Evolutionary conservation across 2,329 filamentous ascomycete genomes (phyloP).

Genomic region (Exophiala aquamarina): DNA sequence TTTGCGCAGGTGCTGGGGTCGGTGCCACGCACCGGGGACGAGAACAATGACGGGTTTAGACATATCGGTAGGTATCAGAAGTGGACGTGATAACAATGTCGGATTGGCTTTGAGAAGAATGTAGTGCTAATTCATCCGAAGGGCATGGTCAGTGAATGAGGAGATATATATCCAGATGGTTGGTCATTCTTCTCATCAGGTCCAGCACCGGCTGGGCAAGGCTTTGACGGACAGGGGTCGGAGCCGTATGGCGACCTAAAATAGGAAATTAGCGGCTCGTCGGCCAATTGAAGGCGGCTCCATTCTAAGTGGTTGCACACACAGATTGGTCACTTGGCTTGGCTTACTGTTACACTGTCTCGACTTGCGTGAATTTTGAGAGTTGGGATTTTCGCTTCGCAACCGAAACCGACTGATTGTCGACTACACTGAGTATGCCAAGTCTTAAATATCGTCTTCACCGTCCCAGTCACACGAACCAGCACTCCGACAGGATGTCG

Average conservation of each 20-base stretch:
- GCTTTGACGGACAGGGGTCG: slow-evolving; percentile 1
- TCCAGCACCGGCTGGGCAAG: neutral
- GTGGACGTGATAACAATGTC: neutral
- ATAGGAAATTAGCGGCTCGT: neutral
- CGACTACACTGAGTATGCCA: too few relatives aligned
- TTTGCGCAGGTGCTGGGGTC: slow-evolving; percentile 28
- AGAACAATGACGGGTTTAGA: slow-evolving; percentile 29
- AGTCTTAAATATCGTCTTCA: too few relatives aligned
- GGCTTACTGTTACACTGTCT: neutral
- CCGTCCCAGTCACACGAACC: slow-evolving; percentile 12
- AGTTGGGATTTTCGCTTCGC: too few relatives aligned
- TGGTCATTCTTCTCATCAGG: neutral
- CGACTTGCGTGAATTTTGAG: too few relatives aligned
- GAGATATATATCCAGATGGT: neutral
- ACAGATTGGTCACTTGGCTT: too few relatives aligned
- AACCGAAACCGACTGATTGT: too few relatives aligned
- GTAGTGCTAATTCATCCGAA: too few relatives aligned
- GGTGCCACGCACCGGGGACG: slow-evolving; percentile 34
- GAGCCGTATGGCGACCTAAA: slow-evolving; percentile 1
- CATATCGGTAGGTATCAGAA: too few relatives aligned
- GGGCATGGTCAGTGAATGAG: too few relatives aligned
- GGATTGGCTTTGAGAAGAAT: too few relatives aligned
- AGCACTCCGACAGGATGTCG: slow-evolving; percentile 27
- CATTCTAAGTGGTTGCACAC: too few relatives aligned
- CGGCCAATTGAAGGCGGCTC: too few relatives aligned